These are phyloP conservation scores for Aschersonia sp. DNA, from an alignment of 2,329 filamentous ascomycete species.

Conservation along the genomic window DNA sequence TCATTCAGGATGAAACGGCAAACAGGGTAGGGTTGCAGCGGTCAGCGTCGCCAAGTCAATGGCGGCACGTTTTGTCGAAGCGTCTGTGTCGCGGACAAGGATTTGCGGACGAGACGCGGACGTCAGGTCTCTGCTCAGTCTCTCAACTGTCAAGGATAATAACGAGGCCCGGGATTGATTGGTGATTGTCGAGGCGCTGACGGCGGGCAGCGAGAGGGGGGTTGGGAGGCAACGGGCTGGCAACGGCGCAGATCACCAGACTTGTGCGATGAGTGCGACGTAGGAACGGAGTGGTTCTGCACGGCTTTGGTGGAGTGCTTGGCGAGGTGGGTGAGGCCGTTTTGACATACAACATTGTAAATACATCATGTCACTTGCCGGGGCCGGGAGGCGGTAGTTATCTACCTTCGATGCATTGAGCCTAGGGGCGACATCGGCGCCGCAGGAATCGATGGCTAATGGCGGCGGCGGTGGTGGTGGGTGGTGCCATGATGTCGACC, in stretches of 20 bases:
- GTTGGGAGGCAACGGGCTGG: not conserved
- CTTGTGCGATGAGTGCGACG: not conserved
- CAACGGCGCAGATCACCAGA: not conserved
- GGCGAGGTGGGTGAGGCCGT: not conserved
- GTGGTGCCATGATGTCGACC: too few species aligned
- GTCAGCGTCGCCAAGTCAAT: conserved; percentile 4
- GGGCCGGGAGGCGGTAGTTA: not conserved
- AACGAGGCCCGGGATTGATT: not conserved
- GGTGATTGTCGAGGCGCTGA: not conserved
- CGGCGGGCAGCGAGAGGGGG: not conserved
- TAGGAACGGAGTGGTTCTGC: not conserved
- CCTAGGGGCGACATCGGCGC: conserved; percentile 1
- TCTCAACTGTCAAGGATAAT: not conserved
- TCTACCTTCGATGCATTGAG: not conserved
- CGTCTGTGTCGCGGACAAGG: conserved; percentile 2
- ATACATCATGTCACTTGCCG: not conserved
- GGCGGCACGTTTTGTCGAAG: not conserved
- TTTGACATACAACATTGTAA: not conserved
- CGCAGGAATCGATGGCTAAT: not conserved
- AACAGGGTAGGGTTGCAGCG: conserved; percentile 9
- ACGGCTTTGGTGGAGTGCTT: not conserved
- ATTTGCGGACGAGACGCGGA: not conserved
- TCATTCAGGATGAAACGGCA: conserved; percentile 9
- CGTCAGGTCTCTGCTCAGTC: not conserved
- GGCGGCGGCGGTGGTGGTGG: too few species aligned